Conservation (phyloP, 352 stramenopile genomes). For the Globisporangium irregulare region DNA sequence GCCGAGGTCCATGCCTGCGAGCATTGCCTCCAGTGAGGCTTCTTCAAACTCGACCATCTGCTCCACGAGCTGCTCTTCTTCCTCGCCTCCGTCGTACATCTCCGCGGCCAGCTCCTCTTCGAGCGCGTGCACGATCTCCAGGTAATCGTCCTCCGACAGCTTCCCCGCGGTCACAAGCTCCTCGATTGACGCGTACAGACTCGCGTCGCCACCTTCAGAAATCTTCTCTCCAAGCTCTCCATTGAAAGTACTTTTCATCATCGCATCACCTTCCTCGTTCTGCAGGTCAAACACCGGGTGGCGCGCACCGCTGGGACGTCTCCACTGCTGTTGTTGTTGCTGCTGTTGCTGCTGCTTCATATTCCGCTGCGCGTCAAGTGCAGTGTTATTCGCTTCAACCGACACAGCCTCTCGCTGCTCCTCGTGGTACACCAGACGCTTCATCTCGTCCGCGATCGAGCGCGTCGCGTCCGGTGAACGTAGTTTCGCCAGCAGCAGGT, state of each 20-base stretch:
- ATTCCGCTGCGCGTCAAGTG: not conserved
- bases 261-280: constrained; percentile 9
- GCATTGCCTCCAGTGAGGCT: constrained; percentile 65
- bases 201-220: constrained; percentile 4
- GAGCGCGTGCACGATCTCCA: constrained; percentile 71
- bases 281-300: constrained; percentile 40
- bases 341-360: not conserved
- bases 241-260: not conserved
- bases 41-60: constrained; percentile 72
- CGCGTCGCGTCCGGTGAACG: constrained; percentile 41
- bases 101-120: constrained; percentile 65
- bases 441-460: constrained; percentile 63
- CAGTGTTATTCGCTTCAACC: not conserved
- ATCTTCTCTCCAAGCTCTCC: not conserved
- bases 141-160: constrained; percentile 65
- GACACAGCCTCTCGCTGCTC: constrained; percentile 17
- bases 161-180: constrained; percentile 56
- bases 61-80: constrained; percentile 40
- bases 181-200: constrained; percentile 43
- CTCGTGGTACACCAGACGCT: constrained; percentile 50
- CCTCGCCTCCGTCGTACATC: constrained; percentile 16
- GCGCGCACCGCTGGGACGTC: constrained; percentile 1
- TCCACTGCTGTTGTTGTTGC: not conserved
- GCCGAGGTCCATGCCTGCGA: constrained; percentile 56
- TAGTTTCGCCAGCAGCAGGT: constrained; percentile 58